Conservation (phyloP, 176 grass and related monocot species). For the Echinochloa phyllopogon region DNA sequence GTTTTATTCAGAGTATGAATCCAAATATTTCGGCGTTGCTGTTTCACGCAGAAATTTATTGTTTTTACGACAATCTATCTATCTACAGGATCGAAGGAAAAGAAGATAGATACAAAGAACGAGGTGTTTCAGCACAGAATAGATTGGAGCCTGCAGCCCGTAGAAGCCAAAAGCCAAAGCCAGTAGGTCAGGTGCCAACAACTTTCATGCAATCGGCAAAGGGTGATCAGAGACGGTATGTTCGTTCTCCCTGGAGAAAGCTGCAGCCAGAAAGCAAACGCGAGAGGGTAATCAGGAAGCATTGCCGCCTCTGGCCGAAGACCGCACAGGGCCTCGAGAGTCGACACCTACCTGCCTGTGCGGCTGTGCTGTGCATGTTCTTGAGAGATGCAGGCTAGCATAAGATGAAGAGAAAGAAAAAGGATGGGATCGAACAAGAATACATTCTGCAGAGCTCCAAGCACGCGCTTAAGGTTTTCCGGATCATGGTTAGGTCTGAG, state of each 20-base stretch:
- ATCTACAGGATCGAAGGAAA: not conserved
- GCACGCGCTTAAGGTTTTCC: no score
- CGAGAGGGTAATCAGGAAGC: not conserved
- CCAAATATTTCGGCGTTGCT: not conserved
- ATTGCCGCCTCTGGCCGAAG: no score
- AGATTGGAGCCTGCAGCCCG: not conserved
- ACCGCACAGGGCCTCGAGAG: no score
- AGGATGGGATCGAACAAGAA: no score
- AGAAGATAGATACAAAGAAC: not conserved
- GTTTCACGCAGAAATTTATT: not conserved
- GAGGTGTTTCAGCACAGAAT: not conserved
- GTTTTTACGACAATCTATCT: not conserved
- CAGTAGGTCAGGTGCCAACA: not conserved
- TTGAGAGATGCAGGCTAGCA: not conserved
- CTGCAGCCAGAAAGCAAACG: not conserved
- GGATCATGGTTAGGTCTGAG: no score
- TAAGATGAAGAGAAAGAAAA: not conserved
- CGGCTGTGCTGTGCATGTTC: not conserved
- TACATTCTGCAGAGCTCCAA: no score
- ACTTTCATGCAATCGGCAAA: not conserved
- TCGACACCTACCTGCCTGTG: no score
- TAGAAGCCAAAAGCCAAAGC: slow-evolving; percentile 4
- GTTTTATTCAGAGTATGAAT: not conserved
- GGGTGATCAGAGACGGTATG: not conserved
- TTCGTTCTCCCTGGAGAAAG: not conserved